Conservation (phyloP, 164 flowering plant species). For the Vitis vinifera region ASM3070453v1 NC_081820.1:5297501-5298000, state of each 20-base stretch:
- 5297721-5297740: not conserved
- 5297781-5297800: constrained; percentile 3
- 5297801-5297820: not conserved
- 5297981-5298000: constrained; percentile 13
- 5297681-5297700: not conserved
- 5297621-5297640: no score
- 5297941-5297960: constrained; percentile 8
- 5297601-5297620: no score
- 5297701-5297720: not conserved
- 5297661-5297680: not conserved
- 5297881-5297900: not conserved
- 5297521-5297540: no score
- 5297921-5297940: not conserved
- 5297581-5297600: no score
- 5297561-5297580: no score
- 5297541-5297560: no score
- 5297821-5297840: not conserved
- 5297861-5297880: not conserved
- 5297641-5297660: no score
- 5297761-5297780: not conserved
- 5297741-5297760: not conserved
- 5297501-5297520: no score
- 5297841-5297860: constrained; percentile 4
- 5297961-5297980: not conserved
- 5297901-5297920: constrained; percentile 13